phyloP scores from a whole-genome alignment of 2,329 filamentous ascomycete species.

The Sclerotinia sclerotiorum region DNA sequence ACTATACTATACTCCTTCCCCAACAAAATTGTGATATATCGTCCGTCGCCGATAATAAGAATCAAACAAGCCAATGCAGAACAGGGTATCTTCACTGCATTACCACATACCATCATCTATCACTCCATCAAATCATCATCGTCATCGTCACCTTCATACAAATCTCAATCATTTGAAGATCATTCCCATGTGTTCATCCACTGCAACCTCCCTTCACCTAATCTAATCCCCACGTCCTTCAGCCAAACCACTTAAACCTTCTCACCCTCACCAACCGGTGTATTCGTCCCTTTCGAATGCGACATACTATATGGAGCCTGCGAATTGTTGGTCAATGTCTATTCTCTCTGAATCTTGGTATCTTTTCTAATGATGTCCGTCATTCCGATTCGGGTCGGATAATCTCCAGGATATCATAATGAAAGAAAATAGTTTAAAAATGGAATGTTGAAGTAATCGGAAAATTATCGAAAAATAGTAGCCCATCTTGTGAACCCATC shows the following conservation, averaged over 20 bases:
- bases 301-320: constrained; percentile 41
- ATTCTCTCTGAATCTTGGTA: constrained; percentile 2
- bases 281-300: constrained; percentile 38
- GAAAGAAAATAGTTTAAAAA: neutral
- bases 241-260: neutral
- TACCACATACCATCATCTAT: neutral
- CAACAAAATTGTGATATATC: neutral
- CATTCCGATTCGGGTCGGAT: neutral
- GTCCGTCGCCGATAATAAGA: neutral
- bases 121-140: too few species aligned
- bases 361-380: neutral
- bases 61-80: constrained; percentile 1
- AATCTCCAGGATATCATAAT: neutral
- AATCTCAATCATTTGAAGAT: neutral
- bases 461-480: neutral
- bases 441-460: neutral
- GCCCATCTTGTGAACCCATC: neutral
- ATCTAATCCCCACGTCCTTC: neutral
- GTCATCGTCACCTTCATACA: neutral
- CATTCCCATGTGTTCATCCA: neutral
- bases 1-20: too few species aligned
- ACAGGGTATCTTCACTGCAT: constrained; percentile 5
- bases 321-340: constrained; percentile 12
- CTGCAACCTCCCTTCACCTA: neutral
- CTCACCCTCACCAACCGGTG: constrained; percentile 30